A percentile compares a stretch with the other conserved stretches of the same genome.
These are phyloP conservation scores for Botryotinia calthae DNA, from an alignment of 2,329 filamentous ascomycete genomes.

Conservation along the genomic window DNA sequence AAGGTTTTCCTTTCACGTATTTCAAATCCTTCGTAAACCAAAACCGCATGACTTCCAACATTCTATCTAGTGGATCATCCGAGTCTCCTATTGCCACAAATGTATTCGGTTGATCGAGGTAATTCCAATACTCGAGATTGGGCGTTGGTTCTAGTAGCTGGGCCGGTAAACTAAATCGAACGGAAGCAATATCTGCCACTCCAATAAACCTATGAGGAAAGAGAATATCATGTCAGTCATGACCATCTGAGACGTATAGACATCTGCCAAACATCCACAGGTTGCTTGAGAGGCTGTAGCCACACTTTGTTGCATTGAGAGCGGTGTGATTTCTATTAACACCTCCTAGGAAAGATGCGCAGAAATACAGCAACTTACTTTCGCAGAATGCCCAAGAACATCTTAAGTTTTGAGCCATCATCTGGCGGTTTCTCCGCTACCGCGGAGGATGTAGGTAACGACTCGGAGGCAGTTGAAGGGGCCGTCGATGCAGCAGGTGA, in stretches of 20 bases:
- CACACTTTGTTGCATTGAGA: slow-evolving; percentile 19
- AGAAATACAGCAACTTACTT: slow-evolving; percentile 58
- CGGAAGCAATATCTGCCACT: slow-evolving; percentile 89
- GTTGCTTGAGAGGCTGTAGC: slow-evolving; percentile 16
- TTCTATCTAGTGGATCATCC: slow-evolving; percentile 85
- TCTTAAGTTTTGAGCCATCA: slow-evolving; percentile 85
- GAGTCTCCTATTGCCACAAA: slow-evolving; percentile 83
- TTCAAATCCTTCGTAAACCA: slow-evolving; percentile 99
- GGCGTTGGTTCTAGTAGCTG: slow-evolving; percentile 94
- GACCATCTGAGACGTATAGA: background rate
- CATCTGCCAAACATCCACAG: background rate
- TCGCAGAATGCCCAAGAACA: slow-evolving; percentile 81
- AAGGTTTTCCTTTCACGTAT: slow-evolving; percentile 97
- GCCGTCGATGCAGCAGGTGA: slow-evolving; percentile 33
- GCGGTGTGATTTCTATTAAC: slow-evolving; percentile 22
- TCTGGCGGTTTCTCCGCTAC: slow-evolving; percentile 58
- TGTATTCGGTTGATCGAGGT: slow-evolving; percentile 89
- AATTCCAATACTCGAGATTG: slow-evolving; percentile 99
- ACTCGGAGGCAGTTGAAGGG: slow-evolving; percentile 32
- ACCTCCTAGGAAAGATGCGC: background rate
- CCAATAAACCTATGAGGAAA: slow-evolving; percentile 74
- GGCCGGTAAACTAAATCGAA: slow-evolving; percentile 92
- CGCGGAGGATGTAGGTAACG: slow-evolving; percentile 26
- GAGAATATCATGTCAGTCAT: slow-evolving; percentile 1
- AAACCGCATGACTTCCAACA: slow-evolving; percentile 91